These are phyloP conservation scores for Botrytis hyacinthi DNA, from an alignment of 2,329 filamentous ascomycete genomes.

Conservation along the genomic window DNA sequence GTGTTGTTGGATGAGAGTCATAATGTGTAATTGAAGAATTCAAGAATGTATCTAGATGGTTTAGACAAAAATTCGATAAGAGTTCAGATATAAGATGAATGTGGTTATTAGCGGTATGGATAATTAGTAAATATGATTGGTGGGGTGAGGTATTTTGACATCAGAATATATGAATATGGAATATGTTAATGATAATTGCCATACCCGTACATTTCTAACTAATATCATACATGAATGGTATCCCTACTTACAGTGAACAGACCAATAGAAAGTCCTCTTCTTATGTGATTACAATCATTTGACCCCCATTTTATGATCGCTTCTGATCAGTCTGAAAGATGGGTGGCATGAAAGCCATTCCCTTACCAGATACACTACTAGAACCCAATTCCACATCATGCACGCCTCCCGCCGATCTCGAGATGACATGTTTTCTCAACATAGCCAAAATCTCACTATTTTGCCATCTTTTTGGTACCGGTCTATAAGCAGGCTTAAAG, in stretches of 20 bases:
- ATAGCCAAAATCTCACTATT: constrained; percentile 75
- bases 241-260: not conserved
- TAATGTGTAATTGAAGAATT: not conserved
- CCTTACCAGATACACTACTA: constrained; percentile 33
- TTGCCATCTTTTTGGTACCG: constrained; percentile 82
- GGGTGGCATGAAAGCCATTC: constrained; percentile 41
- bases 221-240: constrained; percentile 7
- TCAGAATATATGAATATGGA: not conserved
- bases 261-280: not conserved
- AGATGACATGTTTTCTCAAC: constrained; percentile 77
- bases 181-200: not conserved
- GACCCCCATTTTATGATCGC: not conserved
- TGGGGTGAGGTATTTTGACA: not conserved
- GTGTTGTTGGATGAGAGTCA: not conserved
- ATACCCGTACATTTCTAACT: not conserved
- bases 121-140: not conserved
- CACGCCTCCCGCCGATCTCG: constrained; percentile 61
- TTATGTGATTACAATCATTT: not conserved
- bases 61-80: not conserved
- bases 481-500: constrained; percentile 89
- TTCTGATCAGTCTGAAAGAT: constrained; percentile 35
- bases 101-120: not conserved
- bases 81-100: not conserved
- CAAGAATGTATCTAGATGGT: not conserved
- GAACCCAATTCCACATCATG: constrained; percentile 29